These are phyloP conservation scores for Escovopsis sp. DNA, from an alignment of 2,329 filamentous ascomycete genomes.

Conservation along the genomic window DNA sequence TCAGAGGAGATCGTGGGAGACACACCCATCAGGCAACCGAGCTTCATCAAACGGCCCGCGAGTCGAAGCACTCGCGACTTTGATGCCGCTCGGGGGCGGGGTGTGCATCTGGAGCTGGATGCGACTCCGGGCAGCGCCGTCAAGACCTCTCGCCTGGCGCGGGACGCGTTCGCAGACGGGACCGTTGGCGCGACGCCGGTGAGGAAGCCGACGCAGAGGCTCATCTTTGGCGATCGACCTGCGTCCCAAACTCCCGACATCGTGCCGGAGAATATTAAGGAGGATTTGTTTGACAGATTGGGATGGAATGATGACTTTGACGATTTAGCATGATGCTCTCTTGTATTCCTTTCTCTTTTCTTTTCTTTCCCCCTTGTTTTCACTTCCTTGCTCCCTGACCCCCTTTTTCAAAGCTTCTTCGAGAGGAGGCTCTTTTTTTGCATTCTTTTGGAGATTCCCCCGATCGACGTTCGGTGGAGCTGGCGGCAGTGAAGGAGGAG, in stretches of 20 bases:
- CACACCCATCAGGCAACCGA: constrained; percentile 17
- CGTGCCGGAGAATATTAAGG: constrained; percentile 12
- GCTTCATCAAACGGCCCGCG: constrained; percentile 13
- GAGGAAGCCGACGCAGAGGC: constrained; percentile 16
- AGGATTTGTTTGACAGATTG: constrained; percentile 38
- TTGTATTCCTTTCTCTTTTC: constrained; percentile 1
- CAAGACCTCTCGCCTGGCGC: constrained; percentile 6
- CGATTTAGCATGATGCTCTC: constrained; percentile 23
- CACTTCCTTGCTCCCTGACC: no score
- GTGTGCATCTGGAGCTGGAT: no score
- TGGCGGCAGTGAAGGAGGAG: no score
- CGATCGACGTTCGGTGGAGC: no score
- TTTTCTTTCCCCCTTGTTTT: no score
- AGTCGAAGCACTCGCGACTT: no score
- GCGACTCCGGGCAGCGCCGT: constrained; percentile 4
- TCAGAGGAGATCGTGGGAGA: constrained; percentile 15
- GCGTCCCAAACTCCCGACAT: constrained; percentile 5
- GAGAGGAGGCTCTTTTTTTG: no score
- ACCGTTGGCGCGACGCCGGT: constrained; percentile 25
- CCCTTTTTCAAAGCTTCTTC: no score
- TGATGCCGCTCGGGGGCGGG: no score
- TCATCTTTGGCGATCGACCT: constrained; percentile 3
- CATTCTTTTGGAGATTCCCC: no score
- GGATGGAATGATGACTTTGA: constrained; percentile 46
- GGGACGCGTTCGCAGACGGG: constrained; percentile 2